Conservation (phyloP, 371 early-diverging fungal genomes). For the Mucor piriformis region DNA sequence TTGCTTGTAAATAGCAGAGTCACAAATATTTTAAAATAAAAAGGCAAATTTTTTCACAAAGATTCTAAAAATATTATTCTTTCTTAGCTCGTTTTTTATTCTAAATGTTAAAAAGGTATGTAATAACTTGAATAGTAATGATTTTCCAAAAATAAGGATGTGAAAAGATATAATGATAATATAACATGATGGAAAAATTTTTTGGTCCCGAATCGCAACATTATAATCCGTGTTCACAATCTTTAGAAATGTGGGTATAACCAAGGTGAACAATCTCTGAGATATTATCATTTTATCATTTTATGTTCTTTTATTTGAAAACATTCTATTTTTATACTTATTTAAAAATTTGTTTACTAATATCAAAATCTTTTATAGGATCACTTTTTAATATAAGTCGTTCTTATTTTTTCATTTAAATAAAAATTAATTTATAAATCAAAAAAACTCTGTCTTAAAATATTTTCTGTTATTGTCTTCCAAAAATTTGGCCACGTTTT, state of each 20-base stretch:
- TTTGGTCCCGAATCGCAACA: conserved; percentile 29
- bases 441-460: not conserved
- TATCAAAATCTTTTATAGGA: not conserved
- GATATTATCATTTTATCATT: conserved; percentile 2
- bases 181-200: conserved; percentile 29
- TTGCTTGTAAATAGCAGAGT: not conserved
- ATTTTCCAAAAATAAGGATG: not conserved
- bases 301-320: conserved; percentile 1
- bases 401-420: not conserved
- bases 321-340: not conserved
- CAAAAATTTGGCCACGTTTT: too few species aligned
- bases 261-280: conserved; percentile 30
- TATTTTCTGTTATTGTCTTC: too few species aligned
- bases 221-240: conserved; percentile 24
- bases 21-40: not conserved
- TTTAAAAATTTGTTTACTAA: conserved; percentile 4
- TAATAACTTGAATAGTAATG: not conserved
- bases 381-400: not conserved
- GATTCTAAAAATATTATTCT: not conserved
- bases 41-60: not conserved
- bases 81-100: not conserved
- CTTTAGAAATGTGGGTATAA: conserved; percentile 31
- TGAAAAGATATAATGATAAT: conserved; percentile 3
- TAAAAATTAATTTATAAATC: not conserved
- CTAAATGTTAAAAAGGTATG: conserved; percentile 1